These are phyloP conservation scores for Piper betle DNA, from an alignment of 164 flowering plant species.

Conservation along the genomic window DNA sequence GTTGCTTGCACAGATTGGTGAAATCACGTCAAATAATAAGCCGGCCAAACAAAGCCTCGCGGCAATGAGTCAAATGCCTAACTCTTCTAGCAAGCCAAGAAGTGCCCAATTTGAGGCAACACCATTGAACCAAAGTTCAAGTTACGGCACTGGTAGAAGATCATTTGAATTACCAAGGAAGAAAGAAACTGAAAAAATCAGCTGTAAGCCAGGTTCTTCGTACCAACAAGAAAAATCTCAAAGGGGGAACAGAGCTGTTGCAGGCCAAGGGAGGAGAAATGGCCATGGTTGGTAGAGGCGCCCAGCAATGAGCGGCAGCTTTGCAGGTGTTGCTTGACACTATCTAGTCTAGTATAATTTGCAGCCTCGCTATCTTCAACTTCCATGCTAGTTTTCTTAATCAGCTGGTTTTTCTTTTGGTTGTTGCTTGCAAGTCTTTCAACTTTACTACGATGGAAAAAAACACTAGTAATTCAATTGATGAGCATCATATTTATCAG, in stretches of 20 bases:
- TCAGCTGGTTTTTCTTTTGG: too few species aligned
- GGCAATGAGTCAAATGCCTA: not conserved
- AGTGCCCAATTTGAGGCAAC: not conserved
- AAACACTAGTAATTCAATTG: too few species aligned
- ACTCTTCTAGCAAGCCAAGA: not conserved
- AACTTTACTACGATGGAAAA: too few species aligned
- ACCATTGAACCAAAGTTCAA: not conserved
- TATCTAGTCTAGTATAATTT: too few species aligned
- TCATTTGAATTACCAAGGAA: not conserved
- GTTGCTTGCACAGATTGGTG: not conserved
- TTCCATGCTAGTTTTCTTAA: too few species aligned
- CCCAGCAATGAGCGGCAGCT: slow-evolving; percentile 3
- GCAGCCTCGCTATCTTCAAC: too few species aligned
- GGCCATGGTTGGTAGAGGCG: not conserved
- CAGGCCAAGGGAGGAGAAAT: not conserved
- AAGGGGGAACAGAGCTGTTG: not conserved
- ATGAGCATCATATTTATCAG: too few species aligned
- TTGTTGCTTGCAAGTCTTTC: too few species aligned
- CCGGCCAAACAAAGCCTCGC: not conserved
- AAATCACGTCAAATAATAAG: too few species aligned
- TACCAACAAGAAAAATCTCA: not conserved
- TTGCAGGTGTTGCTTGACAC: not conserved
- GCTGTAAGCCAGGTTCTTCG: not conserved
- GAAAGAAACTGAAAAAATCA: slow-evolving; percentile 2
- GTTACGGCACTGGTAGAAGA: not conserved